phyloP scores from a whole-genome alignment of 2,329 filamentous ascomycete species.

The Stagonosporopsis tanaceti region DNA sequence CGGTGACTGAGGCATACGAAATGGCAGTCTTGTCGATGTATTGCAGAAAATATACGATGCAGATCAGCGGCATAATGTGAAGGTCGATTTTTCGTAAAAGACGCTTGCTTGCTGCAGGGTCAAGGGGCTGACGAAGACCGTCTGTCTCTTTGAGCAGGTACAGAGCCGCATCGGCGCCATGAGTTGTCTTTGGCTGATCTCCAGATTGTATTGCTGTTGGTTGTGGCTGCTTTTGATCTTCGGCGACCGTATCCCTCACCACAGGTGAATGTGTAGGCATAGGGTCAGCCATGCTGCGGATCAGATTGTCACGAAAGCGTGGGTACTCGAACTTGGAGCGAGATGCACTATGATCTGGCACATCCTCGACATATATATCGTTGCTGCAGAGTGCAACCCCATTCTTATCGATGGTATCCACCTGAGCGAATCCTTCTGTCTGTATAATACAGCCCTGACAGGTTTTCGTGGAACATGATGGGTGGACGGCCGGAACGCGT shows the following conservation, averaged over 20 bases:
- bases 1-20: constrained; percentile 64
- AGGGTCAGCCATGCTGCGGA: constrained; percentile 1
- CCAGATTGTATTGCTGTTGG: neutral
- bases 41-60: constrained; percentile 60
- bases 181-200: neutral
- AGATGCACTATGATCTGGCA: neutral
- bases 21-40: constrained; percentile 66
- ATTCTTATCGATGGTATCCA: constrained; percentile 1
- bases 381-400: neutral
- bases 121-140: constrained; percentile 12
- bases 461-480: neutral
- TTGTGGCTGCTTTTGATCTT: neutral
- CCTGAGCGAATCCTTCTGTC: neutral
- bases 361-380: neutral
- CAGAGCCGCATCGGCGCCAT: constrained; percentile 23
- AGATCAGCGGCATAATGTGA: constrained; percentile 61
- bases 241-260: neutral
- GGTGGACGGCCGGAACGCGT: neutral
- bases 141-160: constrained; percentile 19
- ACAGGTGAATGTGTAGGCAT: neutral
- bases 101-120: constrained; percentile 15
- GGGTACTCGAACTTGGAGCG: neutral
- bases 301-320: neutral
- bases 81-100: constrained; percentile 57
- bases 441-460: neutral